phyloP scores from a whole-genome alignment of 495 filamentous ascomycete species.

The Penicillium dipodomyicola region DNA sequence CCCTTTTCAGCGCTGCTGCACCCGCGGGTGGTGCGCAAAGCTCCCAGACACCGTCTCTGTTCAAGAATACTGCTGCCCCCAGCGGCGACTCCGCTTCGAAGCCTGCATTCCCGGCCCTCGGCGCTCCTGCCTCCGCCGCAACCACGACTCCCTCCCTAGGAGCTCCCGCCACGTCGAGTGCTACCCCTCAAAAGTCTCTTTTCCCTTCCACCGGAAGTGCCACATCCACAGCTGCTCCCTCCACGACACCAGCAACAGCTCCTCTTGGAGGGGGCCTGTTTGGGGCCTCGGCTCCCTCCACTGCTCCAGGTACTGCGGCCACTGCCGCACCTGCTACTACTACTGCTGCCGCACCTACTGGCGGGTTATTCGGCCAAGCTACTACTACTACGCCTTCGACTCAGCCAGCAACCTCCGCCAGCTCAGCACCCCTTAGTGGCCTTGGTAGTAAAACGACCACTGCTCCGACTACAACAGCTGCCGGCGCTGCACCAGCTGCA shows the following conservation, averaged over 20 bases:
- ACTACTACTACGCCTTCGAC: constrained; percentile 28
- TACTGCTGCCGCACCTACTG: constrained; percentile 21
- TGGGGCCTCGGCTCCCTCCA: constrained; percentile 32
- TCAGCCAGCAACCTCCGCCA: constrained; percentile 23
- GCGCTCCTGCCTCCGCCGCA: constrained; percentile 23
- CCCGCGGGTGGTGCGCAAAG: constrained; percentile 15
- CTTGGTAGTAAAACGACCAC: constrained; percentile 20
- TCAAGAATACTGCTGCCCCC: constrained; percentile 38
- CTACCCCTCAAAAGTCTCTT: constrained; percentile 42
- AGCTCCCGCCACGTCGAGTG: constrained; percentile 34
- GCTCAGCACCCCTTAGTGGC: constrained; percentile 16
- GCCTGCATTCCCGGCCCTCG: constrained; percentile 32
- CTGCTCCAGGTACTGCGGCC: constrained; percentile 30
- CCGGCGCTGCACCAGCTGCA: constrained; percentile 30
- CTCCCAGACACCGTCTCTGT: constrained; percentile 29
- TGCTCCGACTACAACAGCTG: constrained; percentile 23
- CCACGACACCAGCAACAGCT: constrained; percentile 41
- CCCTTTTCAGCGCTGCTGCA: constrained; percentile 32
- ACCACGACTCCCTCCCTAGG: constrained; percentile 25
- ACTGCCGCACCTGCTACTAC: constrained; percentile 24
- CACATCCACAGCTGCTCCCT: constrained; percentile 36
- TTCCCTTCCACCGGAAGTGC: constrained; percentile 38
- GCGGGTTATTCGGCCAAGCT: constrained; percentile 32
- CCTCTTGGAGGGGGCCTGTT: constrained; percentile 41
- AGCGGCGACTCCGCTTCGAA: constrained; percentile 31